These are phyloP conservation scores for Tuber magnatum DNA, from an alignment of 495 filamentous ascomycete species.

Conservation along the genomic window DNA sequence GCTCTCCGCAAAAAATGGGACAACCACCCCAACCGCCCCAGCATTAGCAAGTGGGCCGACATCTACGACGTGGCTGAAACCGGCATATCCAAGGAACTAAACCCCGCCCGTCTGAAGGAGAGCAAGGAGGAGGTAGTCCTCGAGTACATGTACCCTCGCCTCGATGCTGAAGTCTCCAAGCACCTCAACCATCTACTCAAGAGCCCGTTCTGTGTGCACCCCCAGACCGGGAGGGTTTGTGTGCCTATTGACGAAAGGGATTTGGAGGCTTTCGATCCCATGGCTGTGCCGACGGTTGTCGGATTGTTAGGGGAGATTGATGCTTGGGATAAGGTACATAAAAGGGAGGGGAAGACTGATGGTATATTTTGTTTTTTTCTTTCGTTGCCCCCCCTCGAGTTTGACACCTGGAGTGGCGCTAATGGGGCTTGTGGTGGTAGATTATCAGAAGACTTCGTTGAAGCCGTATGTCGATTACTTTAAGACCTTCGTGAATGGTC, in stretches of 20 bases:
- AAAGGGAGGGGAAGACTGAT: conserved; percentile 42
- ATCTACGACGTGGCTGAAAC: conserved; percentile 77
- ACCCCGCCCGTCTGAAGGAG: conserved; percentile 60
- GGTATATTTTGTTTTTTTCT: conserved; percentile 31
- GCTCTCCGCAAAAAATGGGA: conserved; percentile 85
- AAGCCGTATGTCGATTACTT: conserved; percentile 91
- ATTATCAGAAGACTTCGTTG: conserved; percentile 95
- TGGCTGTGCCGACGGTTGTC: conserved; percentile 78
- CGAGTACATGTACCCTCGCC: conserved; percentile 95
- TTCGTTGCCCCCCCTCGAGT: conserved; percentile 38
- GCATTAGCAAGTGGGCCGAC: conserved; percentile 79
- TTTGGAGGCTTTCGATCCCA: conserved; percentile 75
- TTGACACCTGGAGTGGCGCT: conserved; percentile 21
- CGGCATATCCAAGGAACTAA: conserved; percentile 58
- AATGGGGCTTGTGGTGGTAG: conserved; percentile 45
- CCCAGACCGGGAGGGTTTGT: conserved; percentile 81
- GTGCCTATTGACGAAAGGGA: conserved; percentile 75
- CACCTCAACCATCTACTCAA: conserved; percentile 97
- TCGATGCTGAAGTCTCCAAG: conserved; percentile 93
- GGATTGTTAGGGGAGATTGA: conserved; percentile 74
- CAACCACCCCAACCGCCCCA: conserved; percentile 65
- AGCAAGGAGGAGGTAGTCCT: conserved; percentile 90
- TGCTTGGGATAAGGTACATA: conserved; percentile 53
- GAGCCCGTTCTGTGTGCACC: conserved; percentile 91
- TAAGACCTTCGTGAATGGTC: conserved; percentile 63